phyloP scores from a whole-genome alignment of 2,329 filamentous ascomycete genomes.

The Colletotrichum phormii region DNA sequence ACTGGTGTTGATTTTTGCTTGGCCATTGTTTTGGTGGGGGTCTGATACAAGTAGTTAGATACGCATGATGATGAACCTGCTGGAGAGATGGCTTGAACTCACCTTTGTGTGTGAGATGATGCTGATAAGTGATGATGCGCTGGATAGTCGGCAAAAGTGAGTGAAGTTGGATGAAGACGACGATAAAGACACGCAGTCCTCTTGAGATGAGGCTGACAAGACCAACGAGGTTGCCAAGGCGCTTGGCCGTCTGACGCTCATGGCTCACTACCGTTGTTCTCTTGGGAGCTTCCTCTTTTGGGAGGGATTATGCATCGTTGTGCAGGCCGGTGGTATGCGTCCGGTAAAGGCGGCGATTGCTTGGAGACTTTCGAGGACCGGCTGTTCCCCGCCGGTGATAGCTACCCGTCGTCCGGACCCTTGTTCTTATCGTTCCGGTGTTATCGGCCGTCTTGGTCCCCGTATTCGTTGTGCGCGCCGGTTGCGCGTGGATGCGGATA shows the following conservation, averaged over 20 bases:
- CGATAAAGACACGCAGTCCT: constrained; percentile 3
- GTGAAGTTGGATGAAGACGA: background rate
- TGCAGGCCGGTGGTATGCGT: background rate
- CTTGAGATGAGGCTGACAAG: background rate
- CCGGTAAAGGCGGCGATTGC: constrained; percentile 11
- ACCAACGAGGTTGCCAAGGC: background rate
- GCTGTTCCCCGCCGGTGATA: constrained; percentile 29
- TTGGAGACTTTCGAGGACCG: background rate
- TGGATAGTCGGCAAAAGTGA: background rate
- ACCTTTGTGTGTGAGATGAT: background rate
- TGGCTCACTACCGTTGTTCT: background rate
- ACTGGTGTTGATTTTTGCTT: background rate
- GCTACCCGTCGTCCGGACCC: constrained; percentile 16
- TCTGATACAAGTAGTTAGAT: background rate
- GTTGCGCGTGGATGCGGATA: constrained; percentile 4
- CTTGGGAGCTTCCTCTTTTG: constrained; percentile 7
- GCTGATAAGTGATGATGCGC: background rate
- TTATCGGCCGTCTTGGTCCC: background rate
- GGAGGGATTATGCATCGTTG: background rate
- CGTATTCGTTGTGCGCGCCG: background rate
- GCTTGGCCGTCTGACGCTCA: background rate
- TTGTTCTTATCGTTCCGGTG: background rate
- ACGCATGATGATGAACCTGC: too few species aligned
- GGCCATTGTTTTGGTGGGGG: background rate
- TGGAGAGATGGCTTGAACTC: background rate